phyloP scores from a whole-genome alignment of 768 basidiomycete genomes.

The Lactifluus echinatus region DNA sequence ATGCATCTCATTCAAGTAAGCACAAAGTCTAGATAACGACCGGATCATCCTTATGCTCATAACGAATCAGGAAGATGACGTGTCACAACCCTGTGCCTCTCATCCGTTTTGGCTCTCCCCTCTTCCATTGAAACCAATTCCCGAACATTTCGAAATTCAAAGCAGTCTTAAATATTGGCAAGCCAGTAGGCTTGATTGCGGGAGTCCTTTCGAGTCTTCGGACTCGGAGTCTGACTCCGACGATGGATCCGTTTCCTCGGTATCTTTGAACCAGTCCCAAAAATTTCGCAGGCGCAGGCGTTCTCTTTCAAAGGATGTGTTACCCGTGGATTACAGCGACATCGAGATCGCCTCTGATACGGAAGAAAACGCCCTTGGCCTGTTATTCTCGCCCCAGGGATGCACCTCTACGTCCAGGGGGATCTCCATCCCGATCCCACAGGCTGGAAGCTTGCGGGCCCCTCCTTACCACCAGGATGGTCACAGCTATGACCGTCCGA shows the following conservation, averaged over 20 bases:
- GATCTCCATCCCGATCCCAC: neutral
- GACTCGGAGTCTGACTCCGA: conserved; percentile 1
- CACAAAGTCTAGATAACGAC: neutral
- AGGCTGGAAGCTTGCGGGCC: conserved; percentile 1
- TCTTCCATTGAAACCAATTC: neutral
- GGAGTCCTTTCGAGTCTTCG: neutral
- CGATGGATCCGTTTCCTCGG: neutral
- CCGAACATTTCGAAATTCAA: neutral
- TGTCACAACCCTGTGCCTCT: neutral
- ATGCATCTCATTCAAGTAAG: neutral
- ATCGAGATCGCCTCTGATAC: neutral
- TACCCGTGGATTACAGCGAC: neutral
- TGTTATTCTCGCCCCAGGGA: neutral
- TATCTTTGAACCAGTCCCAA: neutral
- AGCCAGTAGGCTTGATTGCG: neutral
- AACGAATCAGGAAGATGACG: neutral
- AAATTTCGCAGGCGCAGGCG: too few relatives aligned
- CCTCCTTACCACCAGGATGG: conserved; percentile 5
- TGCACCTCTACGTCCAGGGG: neutral
- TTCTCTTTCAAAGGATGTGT: neutral
- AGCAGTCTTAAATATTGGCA: neutral
- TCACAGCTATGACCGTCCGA: neutral
- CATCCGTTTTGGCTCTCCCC: neutral
- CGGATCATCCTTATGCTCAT: neutral
- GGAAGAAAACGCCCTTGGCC: neutral